Conservation (phyloP, 352 stramenopile genomes). For the Phytophthora pisi region DNA sequence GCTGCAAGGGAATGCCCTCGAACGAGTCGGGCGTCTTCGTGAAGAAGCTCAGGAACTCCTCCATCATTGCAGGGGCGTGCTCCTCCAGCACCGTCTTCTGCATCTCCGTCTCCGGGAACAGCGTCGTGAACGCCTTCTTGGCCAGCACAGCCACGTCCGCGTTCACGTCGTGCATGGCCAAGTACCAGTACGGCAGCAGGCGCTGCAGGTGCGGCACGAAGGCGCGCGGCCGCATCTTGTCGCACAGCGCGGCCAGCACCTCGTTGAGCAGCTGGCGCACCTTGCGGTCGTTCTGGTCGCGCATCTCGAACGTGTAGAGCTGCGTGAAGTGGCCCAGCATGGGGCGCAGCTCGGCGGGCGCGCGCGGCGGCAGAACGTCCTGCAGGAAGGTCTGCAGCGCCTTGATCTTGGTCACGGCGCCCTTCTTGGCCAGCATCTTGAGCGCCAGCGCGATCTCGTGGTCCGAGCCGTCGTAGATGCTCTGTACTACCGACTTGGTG, state of each 20-base stretch:
- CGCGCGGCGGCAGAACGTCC: constrained; percentile 66
- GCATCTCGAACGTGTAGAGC: constrained; percentile 80
- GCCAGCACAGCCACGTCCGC: constrained; percentile 56
- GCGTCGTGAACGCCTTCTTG: constrained; percentile 52
- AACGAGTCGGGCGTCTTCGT: constrained; percentile 64
- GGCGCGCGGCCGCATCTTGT: constrained; percentile 72
- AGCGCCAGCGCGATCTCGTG: constrained; percentile 78
- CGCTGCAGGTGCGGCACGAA: constrained; percentile 75
- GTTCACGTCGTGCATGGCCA: constrained; percentile 83
- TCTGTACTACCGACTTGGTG: constrained; percentile 34
- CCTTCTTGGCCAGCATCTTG: constrained; percentile 89
- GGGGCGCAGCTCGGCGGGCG: constrained; percentile 58
- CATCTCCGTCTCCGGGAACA: constrained; percentile 52
- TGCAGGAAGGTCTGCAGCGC: constrained; percentile 66
- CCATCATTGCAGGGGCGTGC: constrained; percentile 51
- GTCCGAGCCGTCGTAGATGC: constrained; percentile 81
- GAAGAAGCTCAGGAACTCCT: constrained; percentile 73
- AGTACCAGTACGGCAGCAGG: constrained; percentile 78
- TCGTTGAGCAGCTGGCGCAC: constrained; percentile 80
- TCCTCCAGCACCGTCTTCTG: constrained; percentile 43
- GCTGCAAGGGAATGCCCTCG: constrained; percentile 59
- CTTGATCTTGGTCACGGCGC: constrained; percentile 82
- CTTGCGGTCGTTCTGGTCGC: constrained; percentile 85
- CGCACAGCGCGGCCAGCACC: constrained; percentile 58
- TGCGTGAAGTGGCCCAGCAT: constrained; percentile 83